phyloP scores from a whole-genome alignment of 2,329 filamentous ascomycete species.

The Juglanconis sp. region DNA sequence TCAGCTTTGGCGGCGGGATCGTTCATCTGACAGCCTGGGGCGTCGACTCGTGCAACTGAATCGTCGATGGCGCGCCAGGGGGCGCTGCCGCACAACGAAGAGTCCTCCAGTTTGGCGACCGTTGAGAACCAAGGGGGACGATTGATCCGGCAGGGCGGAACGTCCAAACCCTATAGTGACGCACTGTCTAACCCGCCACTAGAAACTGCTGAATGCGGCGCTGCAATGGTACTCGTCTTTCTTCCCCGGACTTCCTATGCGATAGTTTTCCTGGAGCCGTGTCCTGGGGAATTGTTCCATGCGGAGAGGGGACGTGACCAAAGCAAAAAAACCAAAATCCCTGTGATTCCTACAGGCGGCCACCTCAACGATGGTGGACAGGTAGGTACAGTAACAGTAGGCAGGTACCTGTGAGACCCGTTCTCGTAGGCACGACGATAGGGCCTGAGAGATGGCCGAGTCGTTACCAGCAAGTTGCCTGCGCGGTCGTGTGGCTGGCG shows the following conservation, averaged over 20 bases:
- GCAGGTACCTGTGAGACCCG: neutral
- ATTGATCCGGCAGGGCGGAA: conserved; percentile 4
- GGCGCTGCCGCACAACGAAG: conserved; percentile 23
- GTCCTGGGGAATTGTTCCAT: neutral
- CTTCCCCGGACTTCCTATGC: neutral
- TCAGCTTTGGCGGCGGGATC: neutral
- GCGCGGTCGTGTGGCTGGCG: conserved; percentile 12
- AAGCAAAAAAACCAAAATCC: neutral
- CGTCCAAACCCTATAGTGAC: conserved; percentile 3
- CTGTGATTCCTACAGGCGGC: neutral
- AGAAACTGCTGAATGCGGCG: neutral
- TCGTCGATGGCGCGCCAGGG: conserved; percentile 26
- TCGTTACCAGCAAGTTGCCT: conserved; percentile 16
- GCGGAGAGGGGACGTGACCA: neutral
- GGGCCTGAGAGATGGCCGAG: neutral
- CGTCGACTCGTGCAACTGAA: conserved; percentile 17
- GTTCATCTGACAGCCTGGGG: conserved; percentile 17
- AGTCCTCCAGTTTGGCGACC: conserved; percentile 22
- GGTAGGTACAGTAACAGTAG: neutral
- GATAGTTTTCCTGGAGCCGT: neutral
- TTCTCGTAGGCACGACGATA: neutral
- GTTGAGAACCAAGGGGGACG: conserved; percentile 39
- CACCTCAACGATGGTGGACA: neutral
- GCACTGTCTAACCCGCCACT: neutral
- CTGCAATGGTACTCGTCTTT: neutral